Percentiles rank a stretch among this genome's conserved stretches.
Evolutionary conservation across 768 basidiomycete genomes (phyloP).

Genomic region (Mycena pura): DNA sequence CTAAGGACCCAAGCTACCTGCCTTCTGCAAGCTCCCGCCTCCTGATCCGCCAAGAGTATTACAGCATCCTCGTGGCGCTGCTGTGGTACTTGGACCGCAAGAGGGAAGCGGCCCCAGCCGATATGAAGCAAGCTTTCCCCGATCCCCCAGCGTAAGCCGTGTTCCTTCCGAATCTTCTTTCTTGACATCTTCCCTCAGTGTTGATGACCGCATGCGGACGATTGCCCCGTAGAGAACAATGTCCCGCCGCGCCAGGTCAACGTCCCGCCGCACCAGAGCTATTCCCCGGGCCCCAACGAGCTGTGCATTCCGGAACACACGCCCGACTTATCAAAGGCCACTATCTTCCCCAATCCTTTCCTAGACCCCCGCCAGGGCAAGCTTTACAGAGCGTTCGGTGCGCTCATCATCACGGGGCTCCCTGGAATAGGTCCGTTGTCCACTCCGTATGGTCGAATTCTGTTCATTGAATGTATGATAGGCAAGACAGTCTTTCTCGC

Average conservation of each 20-base stretch:
- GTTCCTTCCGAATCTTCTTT: slow-evolving; percentile 7
- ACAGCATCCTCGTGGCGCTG: slow-evolving; percentile 8
- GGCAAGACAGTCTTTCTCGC: slow-evolving; percentile 8
- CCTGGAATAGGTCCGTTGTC: slow-evolving; percentile 9
- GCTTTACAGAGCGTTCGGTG: not conserved
- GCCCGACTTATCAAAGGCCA: slow-evolving; percentile 6
- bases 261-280: not conserved
- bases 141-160: slow-evolving; percentile 7
- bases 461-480: slow-evolving; percentile 3
- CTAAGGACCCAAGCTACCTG: slow-evolving; percentile 2
- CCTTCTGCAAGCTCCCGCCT: slow-evolving; percentile 2
- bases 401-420: slow-evolving; percentile 8
- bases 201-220: slow-evolving; percentile 1
- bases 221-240: not conserved
- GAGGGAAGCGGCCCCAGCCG: not conserved
- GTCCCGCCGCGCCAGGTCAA: slow-evolving; percentile 6
- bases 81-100: slow-evolving; percentile 11
- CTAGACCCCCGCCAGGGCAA: not conserved
- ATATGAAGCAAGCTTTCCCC: slow-evolving; percentile 1
- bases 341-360: slow-evolving; percentile 5
- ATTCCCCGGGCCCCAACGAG: slow-evolving; percentile 7
- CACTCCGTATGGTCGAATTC: slow-evolving; percentile 4
- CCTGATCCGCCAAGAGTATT: slow-evolving; percentile 5
- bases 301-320: slow-evolving; percentile 8
- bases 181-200: slow-evolving; percentile 9